Conservation (phyloP, 768 basidiomycete genomes). For the Tricholoma sp. region DNA sequence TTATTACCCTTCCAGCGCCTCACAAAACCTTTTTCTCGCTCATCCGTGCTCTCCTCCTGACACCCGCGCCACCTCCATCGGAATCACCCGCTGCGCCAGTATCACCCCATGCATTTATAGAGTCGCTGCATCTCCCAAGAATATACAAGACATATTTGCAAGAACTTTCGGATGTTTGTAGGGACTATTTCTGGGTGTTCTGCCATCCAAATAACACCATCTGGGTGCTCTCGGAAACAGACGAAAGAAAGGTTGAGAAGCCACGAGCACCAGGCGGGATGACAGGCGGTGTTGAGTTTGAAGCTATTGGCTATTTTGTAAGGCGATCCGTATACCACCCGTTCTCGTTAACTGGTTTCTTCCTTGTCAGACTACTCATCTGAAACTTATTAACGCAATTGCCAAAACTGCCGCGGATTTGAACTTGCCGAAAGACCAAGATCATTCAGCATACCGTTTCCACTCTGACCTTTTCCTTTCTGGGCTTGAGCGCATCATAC, state of each 20-base stretch:
- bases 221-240: conserved; percentile 81
- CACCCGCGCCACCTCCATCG: conserved; percentile 58
- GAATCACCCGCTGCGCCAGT: conserved; percentile 58
- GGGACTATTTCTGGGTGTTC: conserved; percentile 97
- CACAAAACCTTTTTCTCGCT: conserved; percentile 72
- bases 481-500: conserved; percentile 84
- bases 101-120: conserved; percentile 80
- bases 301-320: conserved; percentile 95
- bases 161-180: conserved; percentile 83
- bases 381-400: conserved; percentile 81
- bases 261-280: conserved; percentile 95
- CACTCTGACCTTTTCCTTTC: conserved; percentile 87
- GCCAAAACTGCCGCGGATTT: conserved; percentile 61
- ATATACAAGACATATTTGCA: conserved; percentile 79
- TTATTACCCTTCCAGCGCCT: conserved; percentile 65
- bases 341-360: background rate
- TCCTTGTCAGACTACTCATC: conserved; percentile 67
- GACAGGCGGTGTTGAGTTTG: conserved; percentile 97
- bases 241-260: conserved; percentile 80
- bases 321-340: conserved; percentile 24
- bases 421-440: conserved; percentile 60
- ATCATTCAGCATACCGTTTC: conserved; percentile 75
- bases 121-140: conserved; percentile 57
- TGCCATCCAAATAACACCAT: conserved; percentile 93
- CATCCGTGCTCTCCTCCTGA: conserved; percentile 70